Conservation (phyloP, 148 eudicot genomes). For the Spergularia bocconei region DNA sequence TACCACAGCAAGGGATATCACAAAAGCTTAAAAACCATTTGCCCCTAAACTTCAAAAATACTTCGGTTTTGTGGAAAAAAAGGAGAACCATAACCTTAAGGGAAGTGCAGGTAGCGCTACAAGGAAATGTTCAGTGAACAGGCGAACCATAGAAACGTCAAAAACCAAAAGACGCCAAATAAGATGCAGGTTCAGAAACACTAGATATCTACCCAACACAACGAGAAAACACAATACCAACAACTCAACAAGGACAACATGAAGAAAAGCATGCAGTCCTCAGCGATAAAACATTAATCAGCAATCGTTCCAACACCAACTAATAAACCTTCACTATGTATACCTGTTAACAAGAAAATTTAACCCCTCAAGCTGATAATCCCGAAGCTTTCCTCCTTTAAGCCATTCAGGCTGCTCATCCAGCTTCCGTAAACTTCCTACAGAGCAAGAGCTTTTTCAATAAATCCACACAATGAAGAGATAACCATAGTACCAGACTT, state of each 20-base stretch:
- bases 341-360: slow-evolving; percentile 98
- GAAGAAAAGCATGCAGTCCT: neutral
- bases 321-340: neutral
- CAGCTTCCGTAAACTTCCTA: slow-evolving; percentile 95
- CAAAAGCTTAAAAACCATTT: neutral
- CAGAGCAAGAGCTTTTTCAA: slow-evolving; percentile 23
- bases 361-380: slow-evolving; percentile 97
- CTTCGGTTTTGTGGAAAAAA: neutral
- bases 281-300: neutral
- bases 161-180: neutral
- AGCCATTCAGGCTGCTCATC: slow-evolving; percentile 99
- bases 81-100: neutral
- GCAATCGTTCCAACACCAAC: neutral
- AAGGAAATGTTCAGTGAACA: neutral
- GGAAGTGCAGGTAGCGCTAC: neutral
- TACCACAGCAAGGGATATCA: neutral
- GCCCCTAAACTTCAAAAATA: neutral
- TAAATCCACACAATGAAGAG: slow-evolving; percentile 4
- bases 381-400: slow-evolving; percentile 92
- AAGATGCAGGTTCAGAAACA: neutral
- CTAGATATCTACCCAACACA: neutral
- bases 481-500: neutral
- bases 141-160: slow-evolving; percentile 3
- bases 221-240: neutral
- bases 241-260: too few relatives aligned